A percentile compares a stretch with the other conserved stretches of the same genome.
Evolutionary conservation across 176 grass and related monocot genomes (phyloP).

Genomic region (Neostapfia colusana): DNA sequence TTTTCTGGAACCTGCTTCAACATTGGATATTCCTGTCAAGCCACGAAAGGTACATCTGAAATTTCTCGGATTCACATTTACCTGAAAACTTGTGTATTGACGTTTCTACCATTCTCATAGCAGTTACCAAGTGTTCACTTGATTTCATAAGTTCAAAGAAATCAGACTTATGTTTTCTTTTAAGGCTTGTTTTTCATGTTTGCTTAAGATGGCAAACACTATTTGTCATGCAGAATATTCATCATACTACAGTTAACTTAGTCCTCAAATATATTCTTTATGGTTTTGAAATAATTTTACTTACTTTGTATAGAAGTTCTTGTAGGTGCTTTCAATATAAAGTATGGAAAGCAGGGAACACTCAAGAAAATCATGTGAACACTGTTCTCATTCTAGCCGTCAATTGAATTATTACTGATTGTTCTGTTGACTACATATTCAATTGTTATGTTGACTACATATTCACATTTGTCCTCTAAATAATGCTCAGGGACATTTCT

Average conservation of each 20-base stretch:
- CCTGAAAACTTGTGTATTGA: conserved; percentile 5
- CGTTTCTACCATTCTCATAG: not conserved
- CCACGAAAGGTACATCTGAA: conserved; percentile 70
- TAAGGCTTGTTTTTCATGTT: not conserved
- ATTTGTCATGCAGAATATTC: not conserved
- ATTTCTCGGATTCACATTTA: conserved; percentile 28
- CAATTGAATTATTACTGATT: conserved; percentile 15
- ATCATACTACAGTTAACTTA: not conserved
- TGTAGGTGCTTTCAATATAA: not conserved
- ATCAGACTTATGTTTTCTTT: not conserved
- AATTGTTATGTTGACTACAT: not conserved
- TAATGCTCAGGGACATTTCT: conserved; percentile 5
- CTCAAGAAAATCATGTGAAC: not conserved
- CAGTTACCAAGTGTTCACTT: not conserved
- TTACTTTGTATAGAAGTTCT: conserved; percentile 5
- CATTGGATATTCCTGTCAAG: conserved; percentile 74
- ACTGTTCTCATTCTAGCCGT: conserved; percentile 5
- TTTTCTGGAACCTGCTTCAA: conserved; percentile 55
- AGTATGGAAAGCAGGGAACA: not conserved
- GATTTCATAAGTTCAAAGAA: not conserved
- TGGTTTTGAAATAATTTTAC: not conserved
- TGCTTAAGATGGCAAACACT: not conserved
- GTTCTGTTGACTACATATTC: too few species aligned
- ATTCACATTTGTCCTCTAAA: conserved; percentile 1
- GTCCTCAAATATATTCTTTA: not conserved